Percentiles rank a stretch among this genome's conserved stretches.
Evolutionary conservation across 441 rosid species (phyloP).

Genomic region (Gossypium schwendimanii): DNA sequence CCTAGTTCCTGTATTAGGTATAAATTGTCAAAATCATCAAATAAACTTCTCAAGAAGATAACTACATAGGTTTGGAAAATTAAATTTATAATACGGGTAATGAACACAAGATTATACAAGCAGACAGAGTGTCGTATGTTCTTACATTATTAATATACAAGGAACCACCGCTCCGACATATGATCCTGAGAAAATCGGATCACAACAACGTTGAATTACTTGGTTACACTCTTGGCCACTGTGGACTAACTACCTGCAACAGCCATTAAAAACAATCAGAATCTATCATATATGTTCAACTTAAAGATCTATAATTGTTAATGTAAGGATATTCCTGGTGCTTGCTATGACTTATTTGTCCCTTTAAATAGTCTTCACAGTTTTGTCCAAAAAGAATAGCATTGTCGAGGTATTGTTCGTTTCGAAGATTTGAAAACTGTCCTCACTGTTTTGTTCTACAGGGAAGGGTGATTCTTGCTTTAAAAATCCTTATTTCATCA

Average conservation of each 20-base stretch:
- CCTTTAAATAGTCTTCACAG: too few relatives aligned
- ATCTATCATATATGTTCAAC: background rate
- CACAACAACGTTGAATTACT: background rate
- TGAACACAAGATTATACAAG: background rate
- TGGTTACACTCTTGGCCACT: conserved; percentile 67
- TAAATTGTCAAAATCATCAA: background rate
- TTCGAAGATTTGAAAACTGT: background rate
- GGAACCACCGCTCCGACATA: background rate
- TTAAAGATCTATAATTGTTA: background rate
- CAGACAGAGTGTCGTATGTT: background rate
- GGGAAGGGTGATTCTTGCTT: background rate
- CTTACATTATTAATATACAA: conserved; percentile 16
- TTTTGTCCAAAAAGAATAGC: too few relatives aligned
- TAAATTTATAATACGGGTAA: background rate
- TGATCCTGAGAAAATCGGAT: background rate
- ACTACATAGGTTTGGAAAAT: background rate
- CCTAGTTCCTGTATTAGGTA: background rate
- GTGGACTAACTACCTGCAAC: conserved; percentile 83
- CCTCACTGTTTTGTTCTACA: background rate
- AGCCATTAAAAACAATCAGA: background rate
- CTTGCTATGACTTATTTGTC: background rate
- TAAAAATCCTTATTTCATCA: background rate
- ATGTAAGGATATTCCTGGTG: background rate
- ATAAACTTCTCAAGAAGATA: background rate
- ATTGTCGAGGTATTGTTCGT: background rate